Evolutionary conservation across 73 alveolate genomes (phyloP).

Genomic region (Paramecium octaurelia): DNA sequence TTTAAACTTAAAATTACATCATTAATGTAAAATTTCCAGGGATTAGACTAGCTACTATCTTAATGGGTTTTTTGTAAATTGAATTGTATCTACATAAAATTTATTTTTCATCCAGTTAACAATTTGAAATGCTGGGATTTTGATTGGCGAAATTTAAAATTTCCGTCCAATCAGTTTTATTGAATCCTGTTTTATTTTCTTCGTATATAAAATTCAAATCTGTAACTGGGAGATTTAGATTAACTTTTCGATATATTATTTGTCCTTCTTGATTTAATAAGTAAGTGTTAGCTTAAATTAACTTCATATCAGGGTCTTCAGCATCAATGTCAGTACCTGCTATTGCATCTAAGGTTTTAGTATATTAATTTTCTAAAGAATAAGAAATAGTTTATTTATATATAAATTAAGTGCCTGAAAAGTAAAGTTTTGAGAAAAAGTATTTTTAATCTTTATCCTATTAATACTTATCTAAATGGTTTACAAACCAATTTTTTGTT

Average conservation of each 20-base stretch:
- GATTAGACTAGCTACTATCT: not conserved
- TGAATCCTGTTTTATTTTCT: not conserved
- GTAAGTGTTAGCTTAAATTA: not conserved
- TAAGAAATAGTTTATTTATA: not conserved
- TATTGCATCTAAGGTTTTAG: not conserved
- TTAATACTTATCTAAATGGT: not conserved
- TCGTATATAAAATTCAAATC: not conserved
- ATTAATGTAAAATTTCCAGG: not conserved
- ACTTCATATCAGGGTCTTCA: not conserved
- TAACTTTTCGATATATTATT: not conserved
- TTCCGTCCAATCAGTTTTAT: not conserved
- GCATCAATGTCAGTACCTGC: conserved; percentile 23
- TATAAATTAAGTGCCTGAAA: not conserved
- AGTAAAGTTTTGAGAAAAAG: not conserved
- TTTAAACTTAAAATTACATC: not conserved
- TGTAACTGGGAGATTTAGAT: not conserved
- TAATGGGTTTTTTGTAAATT: not conserved
- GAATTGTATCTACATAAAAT: not conserved
- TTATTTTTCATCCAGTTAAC: not conserved
- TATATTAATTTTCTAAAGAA: not conserved
- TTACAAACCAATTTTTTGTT: not conserved
- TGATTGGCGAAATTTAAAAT: not conserved
- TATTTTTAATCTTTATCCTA: not conserved
- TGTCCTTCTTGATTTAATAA: not conserved
- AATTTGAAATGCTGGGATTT: not conserved